phyloP scores from a whole-genome alignment of 441 rosid species.

The Daphne laureola region DNA sequence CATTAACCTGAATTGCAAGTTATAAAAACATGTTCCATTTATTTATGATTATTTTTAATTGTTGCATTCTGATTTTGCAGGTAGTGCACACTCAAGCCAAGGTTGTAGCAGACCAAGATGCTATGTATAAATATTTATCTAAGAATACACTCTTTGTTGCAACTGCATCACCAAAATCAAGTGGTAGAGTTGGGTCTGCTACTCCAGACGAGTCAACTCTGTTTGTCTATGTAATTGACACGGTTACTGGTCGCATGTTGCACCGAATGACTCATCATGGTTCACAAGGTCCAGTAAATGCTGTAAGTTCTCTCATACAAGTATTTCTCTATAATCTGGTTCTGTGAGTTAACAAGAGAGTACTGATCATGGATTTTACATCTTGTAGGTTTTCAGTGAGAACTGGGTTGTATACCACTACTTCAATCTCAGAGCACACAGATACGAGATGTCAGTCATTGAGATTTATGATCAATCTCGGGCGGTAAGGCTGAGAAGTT shows the following conservation, averaged over 20 bases:
- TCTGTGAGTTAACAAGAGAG: constrained; percentile 7
- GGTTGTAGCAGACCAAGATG: constrained; percentile 81
- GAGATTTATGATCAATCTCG: constrained; percentile 97
- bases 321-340: constrained; percentile 2
- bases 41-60: no score
- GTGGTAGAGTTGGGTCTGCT: constrained; percentile 78
- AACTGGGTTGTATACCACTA: constrained; percentile 99
- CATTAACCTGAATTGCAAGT: no score
- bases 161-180: constrained; percentile 81
- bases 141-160: constrained; percentile 84
- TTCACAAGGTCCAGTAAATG: constrained; percentile 88
- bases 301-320: constrained; percentile 44
- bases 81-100: constrained; percentile 99
- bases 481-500: constrained; percentile 62
- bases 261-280: constrained; percentile 96
- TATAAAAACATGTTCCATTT: no score
- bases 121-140: constrained; percentile 85
- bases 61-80: constrained; percentile 28
- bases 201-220: constrained; percentile 84
- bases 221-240: constrained; percentile 84
- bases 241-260: constrained; percentile 83
- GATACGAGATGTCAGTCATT: constrained; percentile 90
- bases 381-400: constrained; percentile 86
- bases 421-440: constrained; percentile 95
- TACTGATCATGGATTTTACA: constrained; percentile 16